Conservation (phyloP, 1,284 basidiomycete species). For the Trichosporon sp. region DNA sequence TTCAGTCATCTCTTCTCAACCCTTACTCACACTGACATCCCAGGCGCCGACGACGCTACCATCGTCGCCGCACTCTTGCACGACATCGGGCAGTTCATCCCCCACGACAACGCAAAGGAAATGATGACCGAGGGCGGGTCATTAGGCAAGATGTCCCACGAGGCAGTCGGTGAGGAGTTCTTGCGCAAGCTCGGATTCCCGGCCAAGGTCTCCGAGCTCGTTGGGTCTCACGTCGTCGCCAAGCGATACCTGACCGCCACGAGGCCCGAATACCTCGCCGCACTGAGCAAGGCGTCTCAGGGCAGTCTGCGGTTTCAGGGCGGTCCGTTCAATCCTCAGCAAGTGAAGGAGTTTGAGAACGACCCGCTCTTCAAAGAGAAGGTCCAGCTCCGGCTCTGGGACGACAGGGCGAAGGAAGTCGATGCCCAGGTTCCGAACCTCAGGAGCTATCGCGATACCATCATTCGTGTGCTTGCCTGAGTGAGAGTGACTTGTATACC, state of each 20-base stretch:
- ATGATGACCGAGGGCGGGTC: conserved; percentile 34
- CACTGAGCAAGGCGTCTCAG: conserved; percentile 38
- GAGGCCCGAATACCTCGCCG: conserved; percentile 36
- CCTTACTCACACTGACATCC: conserved; percentile 14
- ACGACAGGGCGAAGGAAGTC: conserved; percentile 43
- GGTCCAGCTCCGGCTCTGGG: conserved; percentile 44
- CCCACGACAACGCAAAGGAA: conserved; percentile 34
- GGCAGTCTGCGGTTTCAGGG: conserved; percentile 42
- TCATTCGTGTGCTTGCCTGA: conserved; percentile 26
- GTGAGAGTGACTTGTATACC: background rate
- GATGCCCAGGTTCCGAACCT: conserved; percentile 37
- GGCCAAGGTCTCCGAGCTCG: conserved; percentile 41
- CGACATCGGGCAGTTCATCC: conserved; percentile 51
- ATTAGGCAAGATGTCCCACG: conserved; percentile 44
- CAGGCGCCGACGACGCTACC: conserved; percentile 43
- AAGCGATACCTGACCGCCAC: conserved; percentile 44
- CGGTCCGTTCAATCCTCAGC: conserved; percentile 39
- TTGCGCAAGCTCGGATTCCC: conserved; percentile 42
- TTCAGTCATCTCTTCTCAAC: no score
- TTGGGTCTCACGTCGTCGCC: conserved; percentile 48
- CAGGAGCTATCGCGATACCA: conserved; percentile 30
- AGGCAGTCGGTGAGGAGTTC: conserved; percentile 43
- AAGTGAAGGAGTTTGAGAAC: conserved; percentile 40
- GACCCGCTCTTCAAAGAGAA: conserved; percentile 43
- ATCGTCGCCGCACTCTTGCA: conserved; percentile 50